Evolutionary conservation across 345 rosid species (phyloP).

Genomic region (Corymbia maculata): DNA sequence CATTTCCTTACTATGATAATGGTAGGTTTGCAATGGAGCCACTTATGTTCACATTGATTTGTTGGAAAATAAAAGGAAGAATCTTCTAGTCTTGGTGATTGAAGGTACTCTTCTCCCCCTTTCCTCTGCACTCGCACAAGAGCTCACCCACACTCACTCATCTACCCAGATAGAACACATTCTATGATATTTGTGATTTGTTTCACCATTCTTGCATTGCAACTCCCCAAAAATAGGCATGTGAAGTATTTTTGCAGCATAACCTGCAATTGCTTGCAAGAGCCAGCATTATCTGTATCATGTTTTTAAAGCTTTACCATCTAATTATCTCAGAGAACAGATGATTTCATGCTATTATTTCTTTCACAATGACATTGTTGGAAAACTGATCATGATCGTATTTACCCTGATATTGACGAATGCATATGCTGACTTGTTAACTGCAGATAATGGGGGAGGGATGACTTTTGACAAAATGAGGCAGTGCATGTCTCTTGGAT

Average conservation of each 20-base stretch:
- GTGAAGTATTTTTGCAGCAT: background rate
- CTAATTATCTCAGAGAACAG: background rate
- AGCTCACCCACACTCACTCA: background rate
- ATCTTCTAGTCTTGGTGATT: constrained; percentile 22
- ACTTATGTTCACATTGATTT: constrained; percentile 44
- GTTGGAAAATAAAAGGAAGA: constrained; percentile 27
- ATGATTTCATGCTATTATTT: background rate
- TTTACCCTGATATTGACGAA: background rate
- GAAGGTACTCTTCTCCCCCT: constrained; percentile 23
- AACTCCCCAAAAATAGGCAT: background rate
- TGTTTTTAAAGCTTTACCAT: background rate
- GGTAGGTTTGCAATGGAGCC: constrained; percentile 74
- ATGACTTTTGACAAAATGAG: constrained; percentile 62
- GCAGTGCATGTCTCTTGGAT: constrained; percentile 78
- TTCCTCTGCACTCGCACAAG: too few species aligned
- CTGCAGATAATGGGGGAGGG: constrained; percentile 77
- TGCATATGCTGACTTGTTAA: background rate
- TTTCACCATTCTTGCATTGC: background rate
- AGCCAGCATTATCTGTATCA: background rate
- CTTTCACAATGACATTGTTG: background rate
- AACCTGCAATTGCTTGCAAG: background rate
- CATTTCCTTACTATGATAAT: background rate
- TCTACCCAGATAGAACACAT: background rate
- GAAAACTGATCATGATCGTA: background rate
- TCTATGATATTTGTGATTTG: background rate